Percentiles rank a stretch among this genome's conserved stretches.
Conservation (phyloP, 2,329 filamentous ascomycete genomes). For the Lecanicillium sp. region DNA sequence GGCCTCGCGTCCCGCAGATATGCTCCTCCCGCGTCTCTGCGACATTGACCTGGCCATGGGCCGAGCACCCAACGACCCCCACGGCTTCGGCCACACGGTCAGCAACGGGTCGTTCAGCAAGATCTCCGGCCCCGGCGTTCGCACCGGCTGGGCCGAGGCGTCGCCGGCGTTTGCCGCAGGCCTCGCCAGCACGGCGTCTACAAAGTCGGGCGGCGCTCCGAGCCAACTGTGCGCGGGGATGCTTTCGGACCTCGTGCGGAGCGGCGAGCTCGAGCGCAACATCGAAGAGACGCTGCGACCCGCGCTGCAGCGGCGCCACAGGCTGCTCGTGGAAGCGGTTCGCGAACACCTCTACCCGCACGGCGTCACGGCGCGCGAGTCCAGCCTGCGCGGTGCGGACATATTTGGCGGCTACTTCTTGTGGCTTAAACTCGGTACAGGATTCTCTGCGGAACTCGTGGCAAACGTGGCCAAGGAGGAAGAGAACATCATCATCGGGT, state of each 20-base stretch:
- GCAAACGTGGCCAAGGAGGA: constrained; percentile 52
- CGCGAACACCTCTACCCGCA: constrained; percentile 54
- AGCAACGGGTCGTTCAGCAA: constrained; percentile 92
- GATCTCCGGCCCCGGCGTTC: constrained; percentile 70
- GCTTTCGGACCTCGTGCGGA: constrained; percentile 41
- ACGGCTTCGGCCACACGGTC: constrained; percentile 66
- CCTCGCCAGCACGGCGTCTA: constrained; percentile 46
- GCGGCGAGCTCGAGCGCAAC: constrained; percentile 38
- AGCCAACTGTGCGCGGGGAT: constrained; percentile 49
- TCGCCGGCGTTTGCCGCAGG: constrained; percentile 49
- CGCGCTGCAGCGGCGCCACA: constrained; percentile 39
- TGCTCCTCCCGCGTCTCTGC: constrained; percentile 68
- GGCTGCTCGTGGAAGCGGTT: constrained; percentile 53
- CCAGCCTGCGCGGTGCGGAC: constrained; percentile 33
- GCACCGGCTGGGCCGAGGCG: constrained; percentile 85
- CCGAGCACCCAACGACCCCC: constrained; percentile 38
- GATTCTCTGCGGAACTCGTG: constrained; percentile 46
- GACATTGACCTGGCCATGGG: constrained; percentile 70
- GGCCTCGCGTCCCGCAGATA: constrained; percentile 17
- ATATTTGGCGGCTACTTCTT: constrained; percentile 80
- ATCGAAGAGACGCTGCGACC: constrained; percentile 39
- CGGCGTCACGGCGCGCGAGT: constrained; percentile 43
- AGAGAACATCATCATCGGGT: constrained; percentile 62
- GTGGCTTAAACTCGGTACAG: constrained; percentile 62
- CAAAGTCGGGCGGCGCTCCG: constrained; percentile 52